phyloP scores from a whole-genome alignment of 1,284 basidiomycete species.

The Vanrija humicola region DNA sequence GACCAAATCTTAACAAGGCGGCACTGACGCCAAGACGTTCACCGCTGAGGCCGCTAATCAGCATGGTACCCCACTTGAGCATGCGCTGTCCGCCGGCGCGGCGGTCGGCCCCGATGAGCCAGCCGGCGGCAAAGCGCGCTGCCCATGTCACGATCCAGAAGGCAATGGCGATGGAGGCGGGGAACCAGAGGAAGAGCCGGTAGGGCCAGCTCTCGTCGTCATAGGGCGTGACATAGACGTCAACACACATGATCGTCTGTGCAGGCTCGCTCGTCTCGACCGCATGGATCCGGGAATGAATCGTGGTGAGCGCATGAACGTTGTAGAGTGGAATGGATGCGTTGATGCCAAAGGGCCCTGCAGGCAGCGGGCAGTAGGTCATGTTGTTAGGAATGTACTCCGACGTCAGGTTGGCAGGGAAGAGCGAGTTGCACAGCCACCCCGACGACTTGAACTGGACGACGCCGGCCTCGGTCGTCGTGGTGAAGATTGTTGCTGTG shows the following conservation, averaged over 20 bases:
- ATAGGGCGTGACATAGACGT: slow-evolving; percentile 74
- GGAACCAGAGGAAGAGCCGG: slow-evolving; percentile 73
- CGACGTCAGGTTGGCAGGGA: slow-evolving; percentile 61
- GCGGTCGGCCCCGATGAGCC: slow-evolving; percentile 51
- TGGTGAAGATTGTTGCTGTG: slow-evolving; percentile 77
- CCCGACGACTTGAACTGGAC: slow-evolving; percentile 64
- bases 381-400: slow-evolving; percentile 47
- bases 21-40: slow-evolving; percentile 79
- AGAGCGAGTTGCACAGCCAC: slow-evolving; percentile 69
- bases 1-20: slow-evolving; percentile 82
- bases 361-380: slow-evolving; percentile 67
- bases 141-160: slow-evolving; percentile 77
- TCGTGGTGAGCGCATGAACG: slow-evolving; percentile 72
- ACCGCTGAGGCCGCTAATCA: slow-evolving; percentile 88
- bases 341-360: slow-evolving; percentile 77
- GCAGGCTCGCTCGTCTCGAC: slow-evolving; percentile 70
- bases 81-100: slow-evolving; percentile 22
- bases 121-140: slow-evolving; percentile 77
- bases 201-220: slow-evolving; percentile 63
- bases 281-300: slow-evolving; percentile 77
- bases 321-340: slow-evolving; percentile 66
- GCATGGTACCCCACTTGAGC: slow-evolving; percentile 68
- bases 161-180: slow-evolving; percentile 67
- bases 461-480: slow-evolving; percentile 73
- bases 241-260: slow-evolving; percentile 74